Base-by-base conservation (phyloP, 1,139 yeast genomes). In the Debaryomyces fabryi region DNA sequence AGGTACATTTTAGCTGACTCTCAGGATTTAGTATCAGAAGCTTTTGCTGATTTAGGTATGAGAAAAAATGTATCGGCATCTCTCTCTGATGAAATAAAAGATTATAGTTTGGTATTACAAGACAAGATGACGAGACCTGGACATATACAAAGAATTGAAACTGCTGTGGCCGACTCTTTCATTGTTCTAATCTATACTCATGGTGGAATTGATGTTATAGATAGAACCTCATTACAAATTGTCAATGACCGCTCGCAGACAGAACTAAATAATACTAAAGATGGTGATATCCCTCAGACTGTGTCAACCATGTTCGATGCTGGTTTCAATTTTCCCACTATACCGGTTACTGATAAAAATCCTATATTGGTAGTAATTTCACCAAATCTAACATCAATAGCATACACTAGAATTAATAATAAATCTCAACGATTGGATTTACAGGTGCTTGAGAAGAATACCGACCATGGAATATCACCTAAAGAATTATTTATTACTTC, bases 321-420 rank as follows among this genome's bases (percentile, higher is more conserved):
- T 6, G 92, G 92, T 0, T 86, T 77, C 57, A 63, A 67, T 30
- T 74, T 83, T 44, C 78, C 82, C 0, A 49, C 50, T 20, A 37
- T 65, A 2, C 46, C 57, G 6, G 48, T 51, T 16, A 47, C 60
- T 20, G 61, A 60, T 16, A 48, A 52, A 13, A 62, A 60, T 20
- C 78, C 82, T 0, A 58, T 74, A 15, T 63, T 73, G 20, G 59
- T 76, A 29, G 71, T 80, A 8, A 58, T 84, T 0, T 85, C 91
- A 1, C 89, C 89, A 1, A 83, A 81, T 53, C 58, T 80, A 49
- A 71, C 83, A 12, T 76, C 87, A 60, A 61, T 69, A 65, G 84
- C 54, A 49, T 79, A 57, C 56, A 72, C 59, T 12, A 63, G 63
- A 15, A 46, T 64, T 18, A 56, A 57, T 21, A 60, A 58, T 21